Conservation (phyloP, 2,329 filamentous ascomycete genomes). For the Aspergillus fructus region DNA sequence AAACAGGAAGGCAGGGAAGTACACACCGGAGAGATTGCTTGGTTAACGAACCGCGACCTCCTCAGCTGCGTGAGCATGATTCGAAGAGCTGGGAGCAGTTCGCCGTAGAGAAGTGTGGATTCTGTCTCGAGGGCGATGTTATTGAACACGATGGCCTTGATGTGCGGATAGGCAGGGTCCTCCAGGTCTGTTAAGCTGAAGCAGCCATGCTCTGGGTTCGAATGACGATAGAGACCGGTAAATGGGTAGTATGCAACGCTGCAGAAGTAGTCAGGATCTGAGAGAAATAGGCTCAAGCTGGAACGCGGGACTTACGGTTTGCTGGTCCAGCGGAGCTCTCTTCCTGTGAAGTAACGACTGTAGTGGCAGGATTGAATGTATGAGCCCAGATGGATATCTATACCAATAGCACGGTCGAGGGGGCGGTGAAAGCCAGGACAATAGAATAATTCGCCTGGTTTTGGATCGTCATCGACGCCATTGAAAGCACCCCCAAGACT, state of each 20-base stretch:
- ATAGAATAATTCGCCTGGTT: not conserved
- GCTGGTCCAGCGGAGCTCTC: not conserved
- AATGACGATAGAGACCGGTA: not conserved
- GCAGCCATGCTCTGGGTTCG: not conserved
- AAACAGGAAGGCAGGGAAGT: not conserved
- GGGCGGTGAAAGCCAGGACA: not conserved
- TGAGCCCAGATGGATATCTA: not conserved
- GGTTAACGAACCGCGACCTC: not conserved
- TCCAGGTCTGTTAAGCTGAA: not conserved
- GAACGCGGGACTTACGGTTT: not conserved
- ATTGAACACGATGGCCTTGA: too few relatives aligned
- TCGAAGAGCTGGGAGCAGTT: too few relatives aligned
- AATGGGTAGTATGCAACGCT: not conserved
- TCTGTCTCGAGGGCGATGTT: too few relatives aligned
- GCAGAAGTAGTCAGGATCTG: not conserved
- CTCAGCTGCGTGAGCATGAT: too few relatives aligned
- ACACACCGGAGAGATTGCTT: not conserved
- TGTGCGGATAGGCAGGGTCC: too few relatives aligned
- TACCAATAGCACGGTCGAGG: not conserved
- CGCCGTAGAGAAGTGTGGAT: too few relatives aligned
- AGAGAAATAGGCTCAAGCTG: not conserved
- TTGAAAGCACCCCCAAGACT: not conserved
- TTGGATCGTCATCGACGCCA: not conserved
- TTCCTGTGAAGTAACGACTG: not conserved
- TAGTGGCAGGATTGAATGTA: not conserved